phyloP scores from a whole-genome alignment of 202 grass and related monocot species.

The Setaria viridis region DNA sequence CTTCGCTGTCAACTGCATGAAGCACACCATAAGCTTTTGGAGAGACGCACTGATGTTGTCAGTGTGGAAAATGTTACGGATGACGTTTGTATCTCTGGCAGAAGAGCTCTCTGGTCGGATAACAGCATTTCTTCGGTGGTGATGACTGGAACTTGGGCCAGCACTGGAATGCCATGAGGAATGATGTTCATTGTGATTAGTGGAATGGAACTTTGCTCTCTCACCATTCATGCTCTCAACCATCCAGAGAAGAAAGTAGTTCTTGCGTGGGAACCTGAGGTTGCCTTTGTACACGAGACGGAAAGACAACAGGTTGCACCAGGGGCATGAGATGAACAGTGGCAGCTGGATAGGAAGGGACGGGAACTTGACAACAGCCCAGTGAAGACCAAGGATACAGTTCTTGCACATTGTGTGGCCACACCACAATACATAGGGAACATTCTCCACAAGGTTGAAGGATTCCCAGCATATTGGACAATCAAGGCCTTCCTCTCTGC shows the following conservation, averaged over 20 bases:
- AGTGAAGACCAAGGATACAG: conserved; percentile 83
- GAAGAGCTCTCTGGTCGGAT: conserved; percentile 30
- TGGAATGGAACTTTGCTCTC: conserved; percentile 62
- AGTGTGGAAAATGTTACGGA: conserved; percentile 44
- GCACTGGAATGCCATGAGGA: conserved; percentile 46
- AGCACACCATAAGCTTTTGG: conserved; percentile 68
- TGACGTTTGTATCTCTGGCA: conserved; percentile 23
- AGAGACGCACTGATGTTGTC: conserved; percentile 65
- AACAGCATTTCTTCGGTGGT: conserved; percentile 46
- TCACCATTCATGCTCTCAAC: conserved; percentile 89
- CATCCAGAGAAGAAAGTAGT: conserved; percentile 98
- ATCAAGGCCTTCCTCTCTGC: conserved; percentile 85
- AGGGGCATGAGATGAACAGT: conserved; percentile 89
- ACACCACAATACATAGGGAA: conserved; percentile 95
- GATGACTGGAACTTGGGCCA: conserved; percentile 50
- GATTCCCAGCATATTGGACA: conserved; percentile 98
- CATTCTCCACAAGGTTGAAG: conserved; percentile 96
- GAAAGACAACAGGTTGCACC: conserved; percentile 85
- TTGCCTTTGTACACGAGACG: conserved; percentile 83
- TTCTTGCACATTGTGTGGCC: conserved; percentile 99
- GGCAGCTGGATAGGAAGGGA: conserved; percentile 79
- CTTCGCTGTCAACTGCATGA: conserved; percentile 81
- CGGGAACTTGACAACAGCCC: conserved; percentile 85
- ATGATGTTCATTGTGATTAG: conserved; percentile 45
- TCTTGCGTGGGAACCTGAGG: conserved; percentile 85